Base-by-base conservation (phyloP, 2,329 filamentous ascomycete genomes). In the Dactylellina haptotyla region DNA sequence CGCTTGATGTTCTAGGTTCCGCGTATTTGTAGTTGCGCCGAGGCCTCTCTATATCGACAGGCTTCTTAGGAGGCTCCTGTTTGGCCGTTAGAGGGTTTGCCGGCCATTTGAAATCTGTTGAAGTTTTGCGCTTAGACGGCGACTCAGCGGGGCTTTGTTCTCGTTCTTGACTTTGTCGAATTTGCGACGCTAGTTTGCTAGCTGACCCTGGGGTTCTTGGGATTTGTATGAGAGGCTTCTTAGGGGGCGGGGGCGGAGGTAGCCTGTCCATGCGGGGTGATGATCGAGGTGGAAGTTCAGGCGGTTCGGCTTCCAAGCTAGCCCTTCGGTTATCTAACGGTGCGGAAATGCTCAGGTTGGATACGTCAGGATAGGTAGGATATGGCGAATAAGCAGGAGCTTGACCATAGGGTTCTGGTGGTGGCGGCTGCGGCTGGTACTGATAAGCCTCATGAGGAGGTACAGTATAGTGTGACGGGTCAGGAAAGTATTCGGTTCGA, bases 61-160 rank as follows among this genome's bases (percentile, higher is more conserved):
- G 14, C 37, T 64, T 72, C 20, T 45, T 43, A 16, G 59, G 54
- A 3, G 53, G n/a, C 37, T 72, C 67, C n/a, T 20, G 43, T n/a
- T 43, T 39, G 14, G 30, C 43, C 9, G 59, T 72, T 23, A 59
- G 16, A 6, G 67, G 59, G 43, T 72, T 64, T 5, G 59, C 54
- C 18, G 67, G 67, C 67, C 67, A 72, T 50, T 50, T 65, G 30
- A 72, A 72, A 28, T 72, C 67, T 12, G 64, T 45, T 12, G 67
- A 72, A 2, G 25, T 25, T 37, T 59, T 72, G 46, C 61, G 51
- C 6, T 58, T 65, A 20, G 67, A 64, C 9, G 56, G 37, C n/a
- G 43, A 30, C 9, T 54, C 53, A 0, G 20, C 45, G 1, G 67
- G 45, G 26, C 37, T 39, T 14, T 56, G 34, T 23, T 48, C 45